Base-by-base conservation (phyloP, 2,329 filamentous ascomycete genomes). In the Colletotrichum spaethianum region DNA sequence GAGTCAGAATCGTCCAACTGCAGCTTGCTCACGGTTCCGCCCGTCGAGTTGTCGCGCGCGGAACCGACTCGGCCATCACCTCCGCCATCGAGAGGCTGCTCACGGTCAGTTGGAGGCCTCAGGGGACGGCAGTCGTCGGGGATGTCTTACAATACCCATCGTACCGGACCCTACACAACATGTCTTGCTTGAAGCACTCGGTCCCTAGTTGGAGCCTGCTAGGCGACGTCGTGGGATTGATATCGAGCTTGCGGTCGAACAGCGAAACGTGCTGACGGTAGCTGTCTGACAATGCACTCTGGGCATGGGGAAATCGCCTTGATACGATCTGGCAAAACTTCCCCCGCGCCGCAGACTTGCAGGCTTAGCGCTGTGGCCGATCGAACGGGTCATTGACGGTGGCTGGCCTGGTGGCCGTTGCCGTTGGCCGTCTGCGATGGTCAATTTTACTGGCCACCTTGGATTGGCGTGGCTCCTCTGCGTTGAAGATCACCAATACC, bases 21-120 rank as follows among this genome's bases (percentile, higher is more conserved):
- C 56, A 80, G 55, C 40, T 81, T 80, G 74, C 79, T 78, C 63
- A 85, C 56, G 44, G 83, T 83, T 74, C 81, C 79, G 73, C 78
- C 77, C 4, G 82, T 83, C 2, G 80, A 78, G 75, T 83, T 83
- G 63, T 84, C 80, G 52, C 85, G 82, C 40, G 81, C 80, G 55
- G 84, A 86, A 40, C 84, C 85, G 53, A 86, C 77, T 63, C 85
- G 80, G 9, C 79, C 79, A 75, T 87, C 86, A 50, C 77, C 72
- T 16, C 70, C 68, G 72, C 75, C 73, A 56, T 40, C 46, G 64
- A 69, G 48, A 26, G 66, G 33, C 66, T 72, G 44, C 6, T 48
- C 52, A 9, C 59, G 44, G 53, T 72, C 40, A 72, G 60, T 50
- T 14, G 65, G 52, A 59, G 52, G 59, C 38, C 48, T 53, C 61